These are phyloP conservation scores for Neurospora sp. DNA, from an alignment of 495 filamentous ascomycete species.

Conservation along the genomic window DNA sequence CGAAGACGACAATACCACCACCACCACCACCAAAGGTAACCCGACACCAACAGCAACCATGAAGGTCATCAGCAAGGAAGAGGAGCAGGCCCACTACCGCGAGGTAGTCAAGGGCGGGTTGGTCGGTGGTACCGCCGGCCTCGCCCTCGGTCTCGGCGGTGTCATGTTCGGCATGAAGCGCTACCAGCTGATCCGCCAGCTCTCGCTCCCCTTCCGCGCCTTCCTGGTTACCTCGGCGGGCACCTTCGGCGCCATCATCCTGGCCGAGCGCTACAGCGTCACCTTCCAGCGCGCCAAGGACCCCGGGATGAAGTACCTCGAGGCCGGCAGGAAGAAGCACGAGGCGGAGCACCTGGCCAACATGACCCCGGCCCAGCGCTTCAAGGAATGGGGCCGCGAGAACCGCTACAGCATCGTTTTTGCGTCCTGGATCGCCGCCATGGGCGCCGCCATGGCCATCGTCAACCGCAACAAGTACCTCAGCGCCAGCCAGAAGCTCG, in stretches of 20 bases:
- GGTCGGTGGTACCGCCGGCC: slow-evolving; percentile 56
- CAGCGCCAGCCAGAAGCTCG: slow-evolving; percentile 74
- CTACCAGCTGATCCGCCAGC: slow-evolving; percentile 61
- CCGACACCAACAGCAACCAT: slow-evolving; percentile 39
- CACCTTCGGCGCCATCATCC: slow-evolving; percentile 79
- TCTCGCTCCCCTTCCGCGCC: slow-evolving; percentile 79
- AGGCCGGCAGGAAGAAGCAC: slow-evolving; percentile 38
- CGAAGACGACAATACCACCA: neutral
- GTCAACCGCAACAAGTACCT: slow-evolving; percentile 75
- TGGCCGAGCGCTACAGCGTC: slow-evolving; percentile 72
- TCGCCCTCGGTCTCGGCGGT: slow-evolving; percentile 52
- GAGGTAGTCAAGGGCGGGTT: slow-evolving; percentile 70
- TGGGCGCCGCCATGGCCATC: slow-evolving; percentile 64
- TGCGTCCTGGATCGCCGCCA: slow-evolving; percentile 70
- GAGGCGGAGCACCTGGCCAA: slow-evolving; percentile 28
- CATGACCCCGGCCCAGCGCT: slow-evolving; percentile 38
- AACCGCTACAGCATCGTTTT: slow-evolving; percentile 89
- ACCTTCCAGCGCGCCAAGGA: slow-evolving; percentile 61
- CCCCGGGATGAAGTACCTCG: slow-evolving; percentile 54
- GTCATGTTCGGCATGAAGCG: slow-evolving; percentile 51
- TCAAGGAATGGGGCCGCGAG: slow-evolving; percentile 53
- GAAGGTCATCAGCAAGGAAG: slow-evolving; percentile 93
- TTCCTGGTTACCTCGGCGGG: slow-evolving; percentile 79
- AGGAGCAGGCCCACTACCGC: slow-evolving; percentile 57
- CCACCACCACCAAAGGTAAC: slow-evolving; percentile 1